A percentile compares a stretch with the other conserved stretches of the same genome.
phyloP scores from a whole-genome alignment of 768 basidiomycete species.

The Leucogyrophana mollusca region DNA sequence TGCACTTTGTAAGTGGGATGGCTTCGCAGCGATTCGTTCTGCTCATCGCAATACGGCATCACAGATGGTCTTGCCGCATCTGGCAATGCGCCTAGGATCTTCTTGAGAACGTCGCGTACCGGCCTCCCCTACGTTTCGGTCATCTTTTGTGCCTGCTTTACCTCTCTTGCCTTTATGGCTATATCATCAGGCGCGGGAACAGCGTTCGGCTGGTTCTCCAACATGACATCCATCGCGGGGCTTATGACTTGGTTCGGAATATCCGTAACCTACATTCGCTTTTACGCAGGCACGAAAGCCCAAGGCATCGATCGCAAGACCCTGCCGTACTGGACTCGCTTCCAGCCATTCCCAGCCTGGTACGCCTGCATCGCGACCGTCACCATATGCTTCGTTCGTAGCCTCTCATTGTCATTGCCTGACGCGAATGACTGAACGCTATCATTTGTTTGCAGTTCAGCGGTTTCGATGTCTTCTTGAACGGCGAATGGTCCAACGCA shows the following conservation, averaged over 20 bases:
- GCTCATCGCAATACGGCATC: slow-evolving; percentile 2
- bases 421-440: slow-evolving; percentile 38
- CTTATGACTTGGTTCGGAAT: slow-evolving; percentile 85
- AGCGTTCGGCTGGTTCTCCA: slow-evolving; percentile 81
- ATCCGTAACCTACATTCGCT: slow-evolving; percentile 74
- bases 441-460: slow-evolving; percentile 44
- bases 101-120: slow-evolving; percentile 60
- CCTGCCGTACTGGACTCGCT: slow-evolving; percentile 65
- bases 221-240: slow-evolving; percentile 69
- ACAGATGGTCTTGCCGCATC: slow-evolving; percentile 76
- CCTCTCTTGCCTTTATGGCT: slow-evolving; percentile 81
- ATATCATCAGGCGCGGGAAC: slow-evolving; percentile 59
- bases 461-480: slow-evolving; percentile 53
- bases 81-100: slow-evolving; percentile 82
- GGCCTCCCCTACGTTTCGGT: slow-evolving; percentile 82
- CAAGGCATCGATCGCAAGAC: slow-evolving; percentile 74
- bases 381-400: slow-evolving; percentile 62
- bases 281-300: slow-evolving; percentile 76
- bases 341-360: slow-evolving; percentile 79
- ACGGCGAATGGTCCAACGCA: slow-evolving; percentile 50
- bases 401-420: background rate
- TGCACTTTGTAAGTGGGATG: slow-evolving; percentile 63
- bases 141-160: slow-evolving; percentile 64
- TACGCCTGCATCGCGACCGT: slow-evolving; percentile 34
- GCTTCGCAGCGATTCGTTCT: background rate